Conservation (phyloP, 345 rosid genomes). For the Pistacia integerrima region DNA sequence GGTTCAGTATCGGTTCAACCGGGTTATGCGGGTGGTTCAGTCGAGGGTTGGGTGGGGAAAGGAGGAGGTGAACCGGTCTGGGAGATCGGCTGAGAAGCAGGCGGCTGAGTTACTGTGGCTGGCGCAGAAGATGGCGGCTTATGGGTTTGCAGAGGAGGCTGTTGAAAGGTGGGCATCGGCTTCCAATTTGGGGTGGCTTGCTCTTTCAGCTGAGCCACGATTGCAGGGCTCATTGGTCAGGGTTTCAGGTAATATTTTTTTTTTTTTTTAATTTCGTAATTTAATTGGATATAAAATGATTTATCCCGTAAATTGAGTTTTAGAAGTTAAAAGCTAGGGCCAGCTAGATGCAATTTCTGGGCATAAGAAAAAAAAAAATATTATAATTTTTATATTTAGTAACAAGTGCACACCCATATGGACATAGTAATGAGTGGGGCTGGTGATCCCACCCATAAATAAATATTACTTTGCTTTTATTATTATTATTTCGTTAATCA, state of each 20-base stretch:
- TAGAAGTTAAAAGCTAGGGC: no score
- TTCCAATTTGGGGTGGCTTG: constrained; percentile 65
- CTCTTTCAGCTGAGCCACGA: constrained; percentile 73
- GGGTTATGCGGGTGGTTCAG: constrained; percentile 46
- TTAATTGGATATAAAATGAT: no score
- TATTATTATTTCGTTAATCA: no score
- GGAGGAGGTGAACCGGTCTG: constrained; percentile 41
- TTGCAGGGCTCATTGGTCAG: constrained; percentile 70
- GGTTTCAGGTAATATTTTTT: constrained; percentile 50
- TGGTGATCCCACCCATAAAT: no score
- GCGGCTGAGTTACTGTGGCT: constrained; percentile 92
- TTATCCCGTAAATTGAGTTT: no score
- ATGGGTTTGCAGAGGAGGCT: constrained; percentile 76
- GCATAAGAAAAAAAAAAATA: no score
- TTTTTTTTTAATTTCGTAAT: background rate
- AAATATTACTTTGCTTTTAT: no score
- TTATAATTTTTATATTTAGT: no score
- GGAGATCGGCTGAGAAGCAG: constrained; percentile 59
- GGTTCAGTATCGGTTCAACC: constrained; percentile 38
- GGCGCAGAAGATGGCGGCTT: constrained; percentile 65
- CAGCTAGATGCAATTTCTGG: no score
- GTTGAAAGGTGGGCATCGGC: constrained; percentile 84
- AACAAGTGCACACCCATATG: no score
- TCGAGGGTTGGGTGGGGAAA: constrained; percentile 32
- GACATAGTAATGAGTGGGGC: no score